Evolutionary conservation across 805 yeast genomes (phyloP), one percentile per base, ranked within the genome.

Genomic region (Maudiozyma serrabonitensis): DNA sequence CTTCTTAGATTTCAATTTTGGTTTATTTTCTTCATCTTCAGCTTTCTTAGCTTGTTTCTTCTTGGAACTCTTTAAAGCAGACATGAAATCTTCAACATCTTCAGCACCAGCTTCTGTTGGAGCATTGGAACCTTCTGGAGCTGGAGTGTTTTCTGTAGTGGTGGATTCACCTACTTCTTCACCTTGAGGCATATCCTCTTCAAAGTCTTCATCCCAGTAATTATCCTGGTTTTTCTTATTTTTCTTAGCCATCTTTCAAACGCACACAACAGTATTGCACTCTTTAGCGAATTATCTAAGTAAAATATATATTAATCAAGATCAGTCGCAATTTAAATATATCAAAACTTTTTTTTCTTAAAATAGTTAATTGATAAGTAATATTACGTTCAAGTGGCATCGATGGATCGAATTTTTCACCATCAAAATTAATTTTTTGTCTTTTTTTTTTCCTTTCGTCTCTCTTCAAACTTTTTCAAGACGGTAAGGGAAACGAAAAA

Each of bases 1-100:
- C 71, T 91, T 89, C 78, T 91, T 93, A 50, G 91, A 80, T 69
- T 90, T 88, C 63, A 89, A 75, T 55, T 80, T 77, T 45, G 91
- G 88, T 31, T 79, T 88, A 32, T 64, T 41, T 5, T 47, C 46
- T 41, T 46, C 69, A 45, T 75, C 79, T 45, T 72, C 67, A 47
- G 40, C 47, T 52, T 76, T 81, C 68, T 81, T 81, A 43, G 75
- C 82, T 56, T 79, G 81, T 76, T 86, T 87, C 67, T 79, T 78
- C 71, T 87, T 87, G 51, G 91, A 82, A 55, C 76, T 79, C 69
- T 86, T 80, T 69, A 90, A 78, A 41, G 95, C 84, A 46, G 89
- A 78, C 79, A 91, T 80, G 70, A 90, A 85, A 58, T 86, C 95
- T 43, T 69, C 79, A 34, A 69, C 67, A 47, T 70, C 81, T 42